Evolutionary conservation across 2,329 filamentous ascomycete species (phyloP), one percentile per base, ranked within the genome.

Genomic region (Diaporthe sp.): DNA sequence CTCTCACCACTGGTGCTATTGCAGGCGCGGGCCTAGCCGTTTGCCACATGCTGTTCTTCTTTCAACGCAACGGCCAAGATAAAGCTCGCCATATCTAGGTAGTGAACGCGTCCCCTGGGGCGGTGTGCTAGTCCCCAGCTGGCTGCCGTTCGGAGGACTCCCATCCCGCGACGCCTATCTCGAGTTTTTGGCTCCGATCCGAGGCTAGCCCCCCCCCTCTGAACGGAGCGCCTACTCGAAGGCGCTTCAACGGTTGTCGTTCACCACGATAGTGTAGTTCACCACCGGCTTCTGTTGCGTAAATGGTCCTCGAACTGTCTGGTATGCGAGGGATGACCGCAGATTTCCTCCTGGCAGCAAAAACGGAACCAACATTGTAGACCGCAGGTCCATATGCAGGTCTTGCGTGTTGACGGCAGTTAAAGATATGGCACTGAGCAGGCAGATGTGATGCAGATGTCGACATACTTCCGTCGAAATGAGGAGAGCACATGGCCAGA

Each of bases 101-200:
- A n/a, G 22, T 53, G 65, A 31, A 19, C 34, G 31, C n/a, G 39
- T 3, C 22, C 44, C 19, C 6, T 42, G 19, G 17, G 39, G 15
- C 65, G 31, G 34, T 28, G 44, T 42, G 65, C 19, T 15, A 42
- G 65, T 53, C 22, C 65, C 44, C 25, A 53, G 34, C 46, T 34
- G 34, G 46, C 65, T 39, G 46, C 46, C 46, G 65, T 70, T 53
- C 65, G 34, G 65, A 70, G 65, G 65, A 55, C 65, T 70, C 65
- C n/a, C 37, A 42, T 42, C 2, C 31, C 34, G 46, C 34, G 13
- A 4, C n/a, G 39, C 12, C 22, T 10, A 31, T 51, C 61, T 49
- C 8, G 31, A 15, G 22, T 15, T 8, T 15, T 53, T 9, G 31
- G 22, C 28, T 49, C 61, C 62, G 46, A 68, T 22, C 42, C 61